phyloP scores from a whole-genome alignment of 768 basidiomycete genomes.

The Podaxis sp. region DNA sequence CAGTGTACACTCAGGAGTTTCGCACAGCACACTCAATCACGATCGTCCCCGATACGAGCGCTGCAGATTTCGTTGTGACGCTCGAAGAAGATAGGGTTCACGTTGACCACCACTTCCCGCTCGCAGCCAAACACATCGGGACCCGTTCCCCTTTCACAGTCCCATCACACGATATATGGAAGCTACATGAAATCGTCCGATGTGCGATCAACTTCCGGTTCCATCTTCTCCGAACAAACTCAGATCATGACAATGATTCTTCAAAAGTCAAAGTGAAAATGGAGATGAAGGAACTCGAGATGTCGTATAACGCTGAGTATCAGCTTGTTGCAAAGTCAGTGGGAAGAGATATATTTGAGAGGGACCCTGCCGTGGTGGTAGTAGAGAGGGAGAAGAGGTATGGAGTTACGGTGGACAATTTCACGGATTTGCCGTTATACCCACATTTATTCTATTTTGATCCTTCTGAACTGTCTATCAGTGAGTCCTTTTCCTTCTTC shows the following conservation, averaged over 20 bases:
- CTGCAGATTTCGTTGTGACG: constrained; percentile 18
- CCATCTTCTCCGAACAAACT: constrained; percentile 22
- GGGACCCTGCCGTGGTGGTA: constrained; percentile 22
- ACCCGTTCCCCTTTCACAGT: constrained; percentile 18
- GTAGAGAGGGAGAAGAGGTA: constrained; percentile 16
- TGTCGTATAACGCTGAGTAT: constrained; percentile 17
- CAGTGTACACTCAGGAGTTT: constrained; percentile 16
- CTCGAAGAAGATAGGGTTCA: constrained; percentile 16
- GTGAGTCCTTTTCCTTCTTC: constrained; percentile 16
- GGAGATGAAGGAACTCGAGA: constrained; percentile 25
- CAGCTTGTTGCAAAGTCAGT: constrained; percentile 16
- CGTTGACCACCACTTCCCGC: constrained; percentile 20
- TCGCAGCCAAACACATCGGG: constrained; percentile 18
- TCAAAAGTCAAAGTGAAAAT: constrained; percentile 20
- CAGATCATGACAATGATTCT: constrained; percentile 5
- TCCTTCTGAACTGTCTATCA: constrained; percentile 31
- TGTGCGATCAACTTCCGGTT: constrained; percentile 22
- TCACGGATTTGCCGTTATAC: constrained; percentile 28
- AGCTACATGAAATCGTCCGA: constrained; percentile 18
- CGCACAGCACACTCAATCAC: constrained; percentile 11
- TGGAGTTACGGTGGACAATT: constrained; percentile 28
- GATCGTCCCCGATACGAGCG: constrained; percentile 14
- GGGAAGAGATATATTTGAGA: constrained; percentile 24
- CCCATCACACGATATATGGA: constrained; percentile 4
- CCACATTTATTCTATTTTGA: constrained; percentile 40